Conservation (phyloP, 1,139 yeast genomes). For the Martiniozyma asiatica region DNA sequence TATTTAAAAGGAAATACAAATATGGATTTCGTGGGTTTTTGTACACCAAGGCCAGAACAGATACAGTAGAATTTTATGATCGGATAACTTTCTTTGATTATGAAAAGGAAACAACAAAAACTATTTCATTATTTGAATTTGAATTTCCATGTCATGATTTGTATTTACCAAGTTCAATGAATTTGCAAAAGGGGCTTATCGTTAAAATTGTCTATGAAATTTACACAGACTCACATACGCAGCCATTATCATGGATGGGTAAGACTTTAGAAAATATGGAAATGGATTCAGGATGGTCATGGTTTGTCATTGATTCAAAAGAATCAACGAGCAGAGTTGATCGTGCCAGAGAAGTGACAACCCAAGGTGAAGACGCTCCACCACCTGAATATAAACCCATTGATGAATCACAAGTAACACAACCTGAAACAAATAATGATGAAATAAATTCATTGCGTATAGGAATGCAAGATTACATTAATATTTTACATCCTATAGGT, state of each 20-base stretch:
- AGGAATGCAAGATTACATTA: no score
- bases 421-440: no score
- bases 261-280: conserved; percentile 2
- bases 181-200: conserved; percentile 1
- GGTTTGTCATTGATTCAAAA: no score
- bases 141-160: conserved; percentile 5
- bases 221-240: neutral
- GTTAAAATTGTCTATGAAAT: conserved; percentile 1
- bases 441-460: no score
- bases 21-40: conserved; percentile 3
- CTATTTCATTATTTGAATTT: neutral
- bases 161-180: conserved; percentile 4
- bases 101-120: neutral
- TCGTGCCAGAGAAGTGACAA: no score
- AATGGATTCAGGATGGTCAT: conserved; percentile 1
- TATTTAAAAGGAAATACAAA: neutral
- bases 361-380: no score
- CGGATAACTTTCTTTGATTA: conserved; percentile 2
- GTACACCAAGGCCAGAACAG: no score
- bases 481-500: no score
- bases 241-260: conserved; percentile 1
- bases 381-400: no score
- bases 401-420: no score
- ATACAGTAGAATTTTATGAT: no score
- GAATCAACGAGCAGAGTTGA: no score